Percentiles rank a stretch among this genome's conserved stretches.
These are phyloP conservation scores for Epichloe elymi DNA, from an alignment of 2,329 filamentous ascomycete species.

Conservation along the genomic window DNA sequence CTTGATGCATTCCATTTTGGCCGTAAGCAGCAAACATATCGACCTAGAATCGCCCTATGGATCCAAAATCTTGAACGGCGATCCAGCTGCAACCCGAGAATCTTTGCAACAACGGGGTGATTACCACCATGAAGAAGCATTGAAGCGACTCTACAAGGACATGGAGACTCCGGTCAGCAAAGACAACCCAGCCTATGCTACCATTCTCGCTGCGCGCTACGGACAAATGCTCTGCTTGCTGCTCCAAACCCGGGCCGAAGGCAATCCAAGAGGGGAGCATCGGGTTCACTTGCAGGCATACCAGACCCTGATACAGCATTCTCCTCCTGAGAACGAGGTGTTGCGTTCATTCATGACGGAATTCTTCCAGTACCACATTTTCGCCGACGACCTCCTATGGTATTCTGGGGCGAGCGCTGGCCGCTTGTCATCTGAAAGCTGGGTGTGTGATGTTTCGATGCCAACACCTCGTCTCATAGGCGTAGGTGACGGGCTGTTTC, in stretches of 20 bases:
- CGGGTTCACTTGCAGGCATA: slow-evolving; percentile 69
- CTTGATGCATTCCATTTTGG: slow-evolving; percentile 82
- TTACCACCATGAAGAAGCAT: slow-evolving; percentile 42
- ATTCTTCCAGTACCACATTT: slow-evolving; percentile 77
- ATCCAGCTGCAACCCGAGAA: slow-evolving; percentile 32
- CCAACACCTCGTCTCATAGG: slow-evolving; percentile 53
- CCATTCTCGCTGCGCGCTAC: slow-evolving; percentile 41
- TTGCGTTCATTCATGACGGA: slow-evolving; percentile 54
- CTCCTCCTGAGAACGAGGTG: slow-evolving; percentile 48
- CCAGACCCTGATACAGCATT: slow-evolving; percentile 52
- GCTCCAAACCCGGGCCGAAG: slow-evolving; percentile 43
- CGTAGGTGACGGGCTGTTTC: slow-evolving; percentile 70
- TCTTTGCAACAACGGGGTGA: slow-evolving; percentile 37
- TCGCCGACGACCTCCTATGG: slow-evolving; percentile 48
- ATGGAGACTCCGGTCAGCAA: slow-evolving; percentile 29
- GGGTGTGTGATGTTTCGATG: slow-evolving; percentile 28
- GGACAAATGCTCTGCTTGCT: slow-evolving; percentile 51
- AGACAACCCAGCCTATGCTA: slow-evolving; percentile 30
- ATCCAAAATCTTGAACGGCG: slow-evolving; percentile 35
- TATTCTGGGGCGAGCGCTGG: slow-evolving; percentile 26
- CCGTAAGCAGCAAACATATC: slow-evolving; percentile 67
- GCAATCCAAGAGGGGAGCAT: slow-evolving; percentile 52
- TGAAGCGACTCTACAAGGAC: slow-evolving; percentile 37
- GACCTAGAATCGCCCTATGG: slow-evolving; percentile 46
- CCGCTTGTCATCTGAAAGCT: slow-evolving; percentile 30